Percentiles rank a stretch among this genome's conserved stretches.
Evolutionary conservation across 176 grass and related monocot genomes (phyloP).

Genomic region (Eleusine coracana): DNA sequence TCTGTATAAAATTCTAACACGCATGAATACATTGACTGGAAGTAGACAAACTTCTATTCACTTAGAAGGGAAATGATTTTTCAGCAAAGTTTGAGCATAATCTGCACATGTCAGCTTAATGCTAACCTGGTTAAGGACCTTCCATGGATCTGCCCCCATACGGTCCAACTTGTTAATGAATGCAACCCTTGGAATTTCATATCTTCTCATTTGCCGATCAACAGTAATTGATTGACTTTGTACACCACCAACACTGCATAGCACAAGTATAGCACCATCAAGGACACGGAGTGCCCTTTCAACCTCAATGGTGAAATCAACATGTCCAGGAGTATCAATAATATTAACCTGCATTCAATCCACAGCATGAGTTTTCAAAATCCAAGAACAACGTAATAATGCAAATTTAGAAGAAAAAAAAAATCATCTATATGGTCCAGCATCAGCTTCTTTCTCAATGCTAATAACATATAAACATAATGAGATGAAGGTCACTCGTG

Average conservation of each 20-base stretch:
- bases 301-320: conserved; percentile 99
- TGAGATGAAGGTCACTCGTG: not conserved
- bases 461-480: conserved; percentile 1
- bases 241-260: conserved; percentile 98
- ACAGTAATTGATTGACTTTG: conserved; percentile 99
- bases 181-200: conserved; percentile 92
- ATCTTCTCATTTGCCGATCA: conserved; percentile 97
- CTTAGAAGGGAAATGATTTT: not conserved
- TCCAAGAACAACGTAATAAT: conserved; percentile 29
- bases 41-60: conserved; percentile 1
- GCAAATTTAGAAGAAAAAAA: conserved; percentile 5
- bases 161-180: conserved; percentile 98
- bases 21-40: conserved; percentile 5
- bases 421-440: not conserved
- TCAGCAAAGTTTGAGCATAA: not conserved
- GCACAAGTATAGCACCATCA: conserved; percentile 97
- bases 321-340: conserved; percentile 97
- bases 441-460: not conserved
- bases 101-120: conserved; percentile 19
- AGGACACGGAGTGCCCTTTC: conserved; percentile 97
- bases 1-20: not conserved
- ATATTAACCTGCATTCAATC: conserved; percentile 85
- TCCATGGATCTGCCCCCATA: conserved; percentile 99
- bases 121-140: conserved; percentile 88
- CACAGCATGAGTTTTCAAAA: conserved; percentile 21